A percentile compares a stretch with the other conserved stretches of the same genome.
Conservation (phyloP, 305 asterid species). For the Fraxinus sp. region DNA sequence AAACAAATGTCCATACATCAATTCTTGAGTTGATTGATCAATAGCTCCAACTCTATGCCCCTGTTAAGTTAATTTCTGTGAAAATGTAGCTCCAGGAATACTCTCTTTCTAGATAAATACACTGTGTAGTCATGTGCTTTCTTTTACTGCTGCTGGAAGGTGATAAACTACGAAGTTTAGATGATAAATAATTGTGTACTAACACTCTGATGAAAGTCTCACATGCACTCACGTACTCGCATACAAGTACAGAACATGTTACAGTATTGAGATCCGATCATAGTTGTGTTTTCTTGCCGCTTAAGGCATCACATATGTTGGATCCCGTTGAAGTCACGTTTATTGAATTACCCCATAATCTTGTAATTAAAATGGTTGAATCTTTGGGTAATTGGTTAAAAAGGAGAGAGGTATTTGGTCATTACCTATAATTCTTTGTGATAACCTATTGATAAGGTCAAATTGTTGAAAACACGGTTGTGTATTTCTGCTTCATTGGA, state of each 20-base stretch:
- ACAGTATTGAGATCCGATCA: not conserved
- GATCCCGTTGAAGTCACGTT: not conserved
- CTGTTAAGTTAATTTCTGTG: not conserved
- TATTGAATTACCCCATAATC: not conserved
- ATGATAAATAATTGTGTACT: not conserved
- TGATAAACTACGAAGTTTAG: not conserved
- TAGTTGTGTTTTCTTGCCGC: not conserved
- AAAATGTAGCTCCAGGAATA: not conserved
- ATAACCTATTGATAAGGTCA: not conserved
- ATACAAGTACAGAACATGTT: not conserved
- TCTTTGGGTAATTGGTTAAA: not conserved
- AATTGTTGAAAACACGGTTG: not conserved
- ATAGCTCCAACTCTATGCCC: not conserved
- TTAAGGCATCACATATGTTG: not conserved
- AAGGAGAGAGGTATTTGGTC: slow-evolving; percentile 2
- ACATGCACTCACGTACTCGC: not conserved
- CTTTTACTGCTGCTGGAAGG: not conserved
- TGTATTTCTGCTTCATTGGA: not conserved
- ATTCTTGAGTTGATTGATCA: not conserved
- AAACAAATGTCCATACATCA: not conserved
- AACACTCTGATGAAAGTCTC: not conserved
- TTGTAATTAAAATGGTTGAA: not conserved
- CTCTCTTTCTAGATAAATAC: not conserved
- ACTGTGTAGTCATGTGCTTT: not conserved
- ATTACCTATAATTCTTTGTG: not conserved